phyloP scores from a whole-genome alignment of 1,139 yeast species.

The Lodderomyces orthopsilosis region DNA sequence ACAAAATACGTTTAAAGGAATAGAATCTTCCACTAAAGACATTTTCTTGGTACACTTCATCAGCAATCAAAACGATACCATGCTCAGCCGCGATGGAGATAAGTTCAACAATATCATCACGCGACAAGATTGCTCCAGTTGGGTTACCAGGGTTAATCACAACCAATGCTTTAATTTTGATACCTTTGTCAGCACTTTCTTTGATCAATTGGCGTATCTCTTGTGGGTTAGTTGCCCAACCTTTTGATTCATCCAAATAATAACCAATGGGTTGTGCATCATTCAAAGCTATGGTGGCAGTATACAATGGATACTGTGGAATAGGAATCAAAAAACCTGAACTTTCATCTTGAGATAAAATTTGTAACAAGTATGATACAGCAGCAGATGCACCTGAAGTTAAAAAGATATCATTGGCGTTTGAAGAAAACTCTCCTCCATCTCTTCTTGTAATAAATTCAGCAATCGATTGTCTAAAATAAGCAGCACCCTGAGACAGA shows the following conservation, averaged over 20 bases:
- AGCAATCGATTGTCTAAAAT: slow-evolving; percentile 75
- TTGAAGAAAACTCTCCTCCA: slow-evolving; percentile 44
- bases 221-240: slow-evolving; percentile 79
- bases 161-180: slow-evolving; percentile 75
- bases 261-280: slow-evolving; percentile 86
- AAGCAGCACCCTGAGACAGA: slow-evolving; percentile 80
- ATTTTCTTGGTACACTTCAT: slow-evolving; percentile 96
- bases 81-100: slow-evolving; percentile 77
- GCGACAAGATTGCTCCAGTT: slow-evolving; percentile 78
- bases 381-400: slow-evolving; percentile 96
- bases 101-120: slow-evolving; percentile 65
- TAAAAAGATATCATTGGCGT: slow-evolving; percentile 71
- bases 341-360: slow-evolving; percentile 61
- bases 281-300: slow-evolving; percentile 84
- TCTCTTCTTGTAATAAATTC: slow-evolving; percentile 67
- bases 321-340: slow-evolving; percentile 92
- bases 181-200: slow-evolving; percentile 51
- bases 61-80: slow-evolving; percentile 89
- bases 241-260: slow-evolving; percentile 70
- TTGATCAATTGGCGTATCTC: slow-evolving; percentile 59
- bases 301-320: slow-evolving; percentile 95
- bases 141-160: slow-evolving; percentile 98
- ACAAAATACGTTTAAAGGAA: slow-evolving; percentile 66
- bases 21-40: slow-evolving; percentile 66
- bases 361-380: slow-evolving; percentile 69